Base-by-base conservation (phyloP, 352 stramenopile genomes). In the Phytopythium montanum region DNA sequence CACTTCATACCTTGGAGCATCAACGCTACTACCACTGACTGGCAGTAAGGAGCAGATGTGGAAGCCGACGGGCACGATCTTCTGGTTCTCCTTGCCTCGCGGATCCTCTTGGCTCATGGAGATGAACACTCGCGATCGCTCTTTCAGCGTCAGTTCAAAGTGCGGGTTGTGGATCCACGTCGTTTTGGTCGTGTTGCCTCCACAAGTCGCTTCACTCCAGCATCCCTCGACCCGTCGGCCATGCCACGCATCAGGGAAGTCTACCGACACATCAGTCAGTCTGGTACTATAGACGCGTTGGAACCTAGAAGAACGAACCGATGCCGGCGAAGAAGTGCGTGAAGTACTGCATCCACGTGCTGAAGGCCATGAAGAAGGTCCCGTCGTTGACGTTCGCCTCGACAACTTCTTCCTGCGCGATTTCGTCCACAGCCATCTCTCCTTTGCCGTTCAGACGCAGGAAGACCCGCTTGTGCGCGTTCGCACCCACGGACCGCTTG, bases 341-440 rank as follows among this genome's bases (percentile, higher is more conserved):
- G 61, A 95, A 98, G 53, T 91, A 85, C 54, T 84, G 65, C 66
- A 84, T 87, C 88, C 88, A 97, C 2, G 87, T 90, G 26, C 91
- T 79, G 59, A 73, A 98, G 16, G 76, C 75, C 87, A 97, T 98
- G 73, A 97, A 97, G 57, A 98, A 98, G 2, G 88, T 96, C 3
- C 91, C 91, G 54, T 97, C 91, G 41, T 87, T 92, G 3, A 74
- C 63, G 45, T 97, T 96, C 23, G 90, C 71, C 18, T 94, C 82
- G 8, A 87, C 65, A 4, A 89, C 68, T 39, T 97, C 84, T 58
- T 92, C 85, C 57, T 92, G 75, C 1, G 70, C 65, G 45, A 90
- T 88, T 31, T 90, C 81, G 16, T 85, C 78, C 7, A 82, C 44
- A 12, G 72, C 70, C 5, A 87, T 48, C n/a, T 81, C 77, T 9